These are phyloP conservation scores for Hirsutella rhossiliensis DNA, from an alignment of 2,329 filamentous ascomycete genomes.

Conservation along the genomic window DNA sequence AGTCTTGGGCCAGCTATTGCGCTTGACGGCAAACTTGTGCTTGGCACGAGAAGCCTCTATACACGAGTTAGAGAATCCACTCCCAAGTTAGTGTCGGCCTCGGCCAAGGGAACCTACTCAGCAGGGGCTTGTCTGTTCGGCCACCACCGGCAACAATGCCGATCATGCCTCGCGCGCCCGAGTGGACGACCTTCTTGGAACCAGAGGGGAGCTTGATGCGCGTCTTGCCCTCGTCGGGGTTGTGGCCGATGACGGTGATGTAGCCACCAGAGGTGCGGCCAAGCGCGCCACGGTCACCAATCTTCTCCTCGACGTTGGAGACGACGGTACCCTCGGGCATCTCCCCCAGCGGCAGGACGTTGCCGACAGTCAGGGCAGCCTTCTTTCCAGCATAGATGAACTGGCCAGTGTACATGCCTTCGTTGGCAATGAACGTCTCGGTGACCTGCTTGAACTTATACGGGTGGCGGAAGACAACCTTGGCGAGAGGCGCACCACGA, in stretches of 20 bases:
- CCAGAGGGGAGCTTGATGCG: constrained; percentile 98
- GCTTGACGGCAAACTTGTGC: constrained; percentile 99
- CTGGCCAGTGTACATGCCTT: constrained; percentile 99
- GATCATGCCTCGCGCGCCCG: constrained; percentile 91
- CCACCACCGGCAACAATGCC: constrained; percentile 99
- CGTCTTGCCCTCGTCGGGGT: constrained; percentile 98
- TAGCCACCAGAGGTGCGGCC: constrained; percentile 99
- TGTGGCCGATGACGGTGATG: constrained; percentile 95
- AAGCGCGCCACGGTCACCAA: constrained; percentile 90
- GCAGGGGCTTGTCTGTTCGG: constrained; percentile 97
- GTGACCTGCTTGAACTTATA: constrained; percentile 97
- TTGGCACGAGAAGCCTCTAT: constrained; percentile 97
- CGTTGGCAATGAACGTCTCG: constrained; percentile 99
- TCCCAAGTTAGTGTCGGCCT: not conserved
- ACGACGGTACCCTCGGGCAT: constrained; percentile 99
- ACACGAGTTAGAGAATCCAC: not conserved
- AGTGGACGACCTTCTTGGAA: constrained; percentile 98
- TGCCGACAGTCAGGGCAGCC: constrained; percentile 90
- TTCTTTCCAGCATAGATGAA: constrained; percentile 99
- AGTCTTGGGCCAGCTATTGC: constrained; percentile 99
- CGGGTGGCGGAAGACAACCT: constrained; percentile 92
- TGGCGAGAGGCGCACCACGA: constrained; percentile 94
- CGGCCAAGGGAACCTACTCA: constrained; percentile 50
- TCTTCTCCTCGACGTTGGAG: constrained; percentile 98
- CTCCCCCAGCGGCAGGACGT: constrained; percentile 86